phyloP scores from a whole-genome alignment of 495 filamentous ascomycete genomes.

The Evansstolkia leycettana region DNA sequence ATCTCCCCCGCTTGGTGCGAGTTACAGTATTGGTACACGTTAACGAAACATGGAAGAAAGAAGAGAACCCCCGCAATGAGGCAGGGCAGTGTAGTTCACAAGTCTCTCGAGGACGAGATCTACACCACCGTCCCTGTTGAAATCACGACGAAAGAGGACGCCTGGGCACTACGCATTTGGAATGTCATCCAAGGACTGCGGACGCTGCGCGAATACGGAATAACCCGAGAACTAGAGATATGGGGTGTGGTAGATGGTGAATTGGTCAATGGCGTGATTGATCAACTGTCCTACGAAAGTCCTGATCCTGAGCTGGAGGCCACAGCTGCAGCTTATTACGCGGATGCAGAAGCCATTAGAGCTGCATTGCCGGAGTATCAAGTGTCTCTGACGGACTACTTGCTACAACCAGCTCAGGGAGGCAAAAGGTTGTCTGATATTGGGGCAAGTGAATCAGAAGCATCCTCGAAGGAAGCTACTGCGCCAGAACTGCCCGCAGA shows the following conservation, averaged over 20 bases:
- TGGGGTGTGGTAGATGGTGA: conserved; percentile 81
- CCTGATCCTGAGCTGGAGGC: conserved; percentile 60
- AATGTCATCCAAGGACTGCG: conserved; percentile 82
- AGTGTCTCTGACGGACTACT: conserved; percentile 38
- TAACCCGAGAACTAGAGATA: conserved; percentile 84
- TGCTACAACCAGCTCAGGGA: conserved; percentile 29
- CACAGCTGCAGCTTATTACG: conserved; percentile 24
- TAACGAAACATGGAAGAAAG: conserved; percentile 65
- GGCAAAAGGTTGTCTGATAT: conserved; percentile 25
- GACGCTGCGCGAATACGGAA: conserved; percentile 60
- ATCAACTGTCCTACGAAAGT: conserved; percentile 68
- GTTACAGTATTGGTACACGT: conserved; percentile 78
- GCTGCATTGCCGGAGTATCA: conserved; percentile 38
- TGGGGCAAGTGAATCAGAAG: conserved; percentile 3
- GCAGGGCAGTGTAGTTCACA: conserved; percentile 62
- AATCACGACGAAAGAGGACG: conserved; percentile 66
- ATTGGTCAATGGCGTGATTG: conserved; percentile 80
- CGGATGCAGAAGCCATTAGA: conserved; percentile 19
- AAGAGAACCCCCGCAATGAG: conserved; percentile 72
- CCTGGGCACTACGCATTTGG: conserved; percentile 74
- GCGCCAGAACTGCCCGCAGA: conserved; percentile 9
- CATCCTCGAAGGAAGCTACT: conserved; percentile 1
- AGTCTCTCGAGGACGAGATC: conserved; percentile 73
- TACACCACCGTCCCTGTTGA: conserved; percentile 63
- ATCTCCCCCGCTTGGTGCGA: conserved; percentile 91